Evolutionary conservation across 306 rosid genomes (phyloP), one percentile per base, ranked within the genome.

Genomic region (Crotalaria pallida): DNA sequence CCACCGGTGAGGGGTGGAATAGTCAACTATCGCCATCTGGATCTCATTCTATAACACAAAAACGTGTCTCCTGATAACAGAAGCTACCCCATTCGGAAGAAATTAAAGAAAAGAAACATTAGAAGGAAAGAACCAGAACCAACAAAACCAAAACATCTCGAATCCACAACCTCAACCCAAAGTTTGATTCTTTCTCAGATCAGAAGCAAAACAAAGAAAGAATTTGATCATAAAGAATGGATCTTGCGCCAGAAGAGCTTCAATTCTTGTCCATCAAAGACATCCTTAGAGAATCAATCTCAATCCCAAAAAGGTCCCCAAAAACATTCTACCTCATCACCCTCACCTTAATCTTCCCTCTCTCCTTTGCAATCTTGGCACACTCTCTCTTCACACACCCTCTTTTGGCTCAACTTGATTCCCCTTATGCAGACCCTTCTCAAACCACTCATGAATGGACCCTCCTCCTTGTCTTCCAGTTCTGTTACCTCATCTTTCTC

Each of bases 341-440:
- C 43, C 71, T 94, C 1, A 81, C 92, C 80, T 83, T 94, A 4
- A 78, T 94, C 22, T 91, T 94, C 50, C 99, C 99, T 10, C 96
- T 94, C 18, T 89, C 97, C 1, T 94, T 94, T 16, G 99, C 97
- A 13, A 89, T 91, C 72, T 49, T 94, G 9, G 97, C 99, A 5
- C 97, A 91, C 81, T 86, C 99, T 0, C 92, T 94, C 71, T 94
- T 91, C 89, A 91, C 99, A 12, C 96, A 89, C 72, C 97, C 97
- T 0, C 66, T 94, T 21, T 73, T 94, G 1, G 27, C 71, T 0
- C 92, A 91, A 67, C 87, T 94, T 53, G 87, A 94, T 58, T 68
- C 69, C 26, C 96, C 94, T 0, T 77, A 75, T 40, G 18, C 83
- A 8, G 96, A 89, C 61, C 88, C 92, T 2, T 57, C 80, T 9